Conservation (phyloP, 2,329 filamentous ascomycete genomes). For the Monosporascus sp. region DNA sequence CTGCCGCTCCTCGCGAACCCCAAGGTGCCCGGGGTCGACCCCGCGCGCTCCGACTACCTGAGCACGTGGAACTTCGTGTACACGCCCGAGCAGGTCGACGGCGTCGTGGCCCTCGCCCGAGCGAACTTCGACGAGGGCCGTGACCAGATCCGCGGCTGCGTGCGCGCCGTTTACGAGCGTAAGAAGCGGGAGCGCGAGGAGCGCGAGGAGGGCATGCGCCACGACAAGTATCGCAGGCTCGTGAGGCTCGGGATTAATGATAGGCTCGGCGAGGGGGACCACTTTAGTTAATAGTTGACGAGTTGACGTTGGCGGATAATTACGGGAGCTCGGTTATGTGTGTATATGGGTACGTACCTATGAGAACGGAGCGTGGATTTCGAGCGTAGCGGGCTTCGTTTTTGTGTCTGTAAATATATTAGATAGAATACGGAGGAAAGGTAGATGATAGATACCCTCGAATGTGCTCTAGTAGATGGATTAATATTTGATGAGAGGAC, state of each 20-base stretch:
- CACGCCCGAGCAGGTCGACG: constrained; percentile 82
- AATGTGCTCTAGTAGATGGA: too few relatives aligned
- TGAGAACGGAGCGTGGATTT: too few relatives aligned
- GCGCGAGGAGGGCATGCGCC: constrained; percentile 35
- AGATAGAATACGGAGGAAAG: too few relatives aligned
- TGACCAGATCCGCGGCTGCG: constrained; percentile 70
- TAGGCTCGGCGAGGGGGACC: constrained; percentile 58
- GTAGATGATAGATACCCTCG: too few relatives aligned
- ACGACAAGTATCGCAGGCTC: constrained; percentile 40
- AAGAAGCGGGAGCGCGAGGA: constrained; percentile 68
- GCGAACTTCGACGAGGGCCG: constrained; percentile 84
- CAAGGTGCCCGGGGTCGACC: constrained; percentile 76
- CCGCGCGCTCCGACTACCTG: constrained; percentile 77
- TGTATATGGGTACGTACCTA: neutral
- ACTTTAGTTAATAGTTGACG: constrained; percentile 50
- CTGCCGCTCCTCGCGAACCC: constrained; percentile 84
- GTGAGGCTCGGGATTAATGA: constrained; percentile 48
- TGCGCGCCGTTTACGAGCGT: constrained; percentile 86
- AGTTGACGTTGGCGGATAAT: constrained; percentile 20
- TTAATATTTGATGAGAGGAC: too few relatives aligned
- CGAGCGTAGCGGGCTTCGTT: too few relatives aligned
- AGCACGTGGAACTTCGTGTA: constrained; percentile 99
- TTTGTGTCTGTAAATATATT: too few relatives aligned
- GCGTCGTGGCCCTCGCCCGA: constrained; percentile 72
- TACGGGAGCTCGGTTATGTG: constrained; percentile 47